Conservation (phyloP, 768 basidiomycete genomes). For the Rhizopogon roseolus region DNA sequence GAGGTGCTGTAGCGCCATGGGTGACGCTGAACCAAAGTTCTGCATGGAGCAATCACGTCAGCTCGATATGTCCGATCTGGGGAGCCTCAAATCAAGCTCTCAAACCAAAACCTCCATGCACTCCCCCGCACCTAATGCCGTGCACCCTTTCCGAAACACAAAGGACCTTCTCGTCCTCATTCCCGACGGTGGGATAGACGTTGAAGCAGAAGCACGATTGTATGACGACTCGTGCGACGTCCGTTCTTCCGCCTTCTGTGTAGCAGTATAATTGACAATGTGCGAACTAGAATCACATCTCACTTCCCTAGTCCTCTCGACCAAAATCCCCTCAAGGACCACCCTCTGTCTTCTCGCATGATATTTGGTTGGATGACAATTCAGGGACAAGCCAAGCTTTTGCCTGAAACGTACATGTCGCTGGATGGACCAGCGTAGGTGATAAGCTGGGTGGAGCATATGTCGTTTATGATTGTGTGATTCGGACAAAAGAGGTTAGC, state of each 20-base stretch:
- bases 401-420: constrained; percentile 59
- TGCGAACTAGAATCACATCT: constrained; percentile 11
- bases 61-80: too few species aligned
- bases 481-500: constrained; percentile 56
- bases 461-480: constrained; percentile 68
- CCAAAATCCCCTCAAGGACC: constrained; percentile 26
- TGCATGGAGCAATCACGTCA: too few species aligned
- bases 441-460: constrained; percentile 62
- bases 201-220: constrained; percentile 63
- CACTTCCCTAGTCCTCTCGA: constrained; percentile 7
- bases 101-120: constrained; percentile 5
- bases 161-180: constrained; percentile 49
- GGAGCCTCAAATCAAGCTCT: neutral
- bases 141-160: constrained; percentile 43
- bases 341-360: constrained; percentile 58
- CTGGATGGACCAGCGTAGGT: constrained; percentile 71
- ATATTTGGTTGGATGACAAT: constrained; percentile 68
- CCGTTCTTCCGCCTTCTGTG: constrained; percentile 1
- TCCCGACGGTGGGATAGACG: constrained; percentile 47
- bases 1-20: too few species aligned
- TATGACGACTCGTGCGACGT: constrained; percentile 63
- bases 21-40: too few species aligned
- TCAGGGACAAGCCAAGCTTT: constrained; percentile 50
- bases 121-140: constrained; percentile 8
- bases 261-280: neutral